These are phyloP conservation scores for Pichia sp. DNA, from an alignment of 1,139 yeast species.

Conservation along the genomic window DNA sequence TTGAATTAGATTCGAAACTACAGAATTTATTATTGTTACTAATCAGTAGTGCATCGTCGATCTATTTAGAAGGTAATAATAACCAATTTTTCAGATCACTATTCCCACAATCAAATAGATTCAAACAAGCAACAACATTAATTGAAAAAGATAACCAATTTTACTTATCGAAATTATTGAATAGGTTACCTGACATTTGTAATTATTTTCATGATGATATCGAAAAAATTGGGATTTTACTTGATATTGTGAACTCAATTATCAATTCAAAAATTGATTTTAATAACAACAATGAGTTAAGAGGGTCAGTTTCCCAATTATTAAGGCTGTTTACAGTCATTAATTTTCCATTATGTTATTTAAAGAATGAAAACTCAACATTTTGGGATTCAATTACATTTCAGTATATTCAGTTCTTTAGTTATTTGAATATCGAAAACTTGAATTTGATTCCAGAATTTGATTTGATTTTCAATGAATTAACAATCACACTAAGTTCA, in stretches of 20 bases:
- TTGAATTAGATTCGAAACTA: conserved; percentile 24
- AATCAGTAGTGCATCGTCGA: conserved; percentile 27
- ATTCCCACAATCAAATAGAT: conserved; percentile 10
- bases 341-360: conserved; percentile 9
- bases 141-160: conserved; percentile 3
- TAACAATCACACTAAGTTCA: conserved; percentile 16
- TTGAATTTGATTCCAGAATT: conserved; percentile 18
- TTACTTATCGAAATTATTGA: conserved; percentile 11
- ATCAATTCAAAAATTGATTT: background rate
- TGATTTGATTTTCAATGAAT: conserved; percentile 21
- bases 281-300: background rate
- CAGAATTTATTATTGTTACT: conserved; percentile 25
- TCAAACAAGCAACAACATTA: background rate
- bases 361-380: background rate
- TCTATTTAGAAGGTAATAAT: conserved; percentile 18
- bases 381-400: conserved; percentile 17
- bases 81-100: conserved; percentile 17
- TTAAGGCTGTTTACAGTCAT: conserved; percentile 9
- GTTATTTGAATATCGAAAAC: conserved; percentile 15
- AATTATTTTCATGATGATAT: conserved; percentile 15
- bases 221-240: conserved; percentile 9
- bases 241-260: conserved; percentile 1
- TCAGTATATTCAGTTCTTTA: conserved; percentile 19
- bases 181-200: conserved; percentile 7
- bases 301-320: conserved; percentile 4